These are phyloP conservation scores for Candida boidinii DNA, from an alignment of 805 yeast species.

Conservation along the genomic window DNA sequence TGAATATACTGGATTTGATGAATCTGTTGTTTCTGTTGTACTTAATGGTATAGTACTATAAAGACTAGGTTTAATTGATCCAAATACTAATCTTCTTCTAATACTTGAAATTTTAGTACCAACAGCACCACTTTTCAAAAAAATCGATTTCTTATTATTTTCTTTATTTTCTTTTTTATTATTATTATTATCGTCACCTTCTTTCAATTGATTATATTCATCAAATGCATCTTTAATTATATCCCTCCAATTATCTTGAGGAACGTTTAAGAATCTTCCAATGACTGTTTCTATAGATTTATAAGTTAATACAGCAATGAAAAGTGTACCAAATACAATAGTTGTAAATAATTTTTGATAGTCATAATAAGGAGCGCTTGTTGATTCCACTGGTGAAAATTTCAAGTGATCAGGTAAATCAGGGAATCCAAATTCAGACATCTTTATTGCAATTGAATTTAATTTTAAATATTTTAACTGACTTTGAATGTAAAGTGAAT, in stretches of 20 bases:
- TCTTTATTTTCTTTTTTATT: conserved; percentile 12
- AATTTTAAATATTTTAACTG: too few species aligned
- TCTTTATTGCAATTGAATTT: too few species aligned
- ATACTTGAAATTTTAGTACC: conserved; percentile 19
- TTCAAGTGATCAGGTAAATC: too few species aligned
- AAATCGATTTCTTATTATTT: too few species aligned
- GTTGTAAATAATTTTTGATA: conserved; percentile 5
- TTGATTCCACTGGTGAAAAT: too few species aligned
- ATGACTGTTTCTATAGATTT: conserved; percentile 11
- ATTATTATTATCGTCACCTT: too few species aligned
- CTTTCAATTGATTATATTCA: too few species aligned
- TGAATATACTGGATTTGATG: conserved; percentile 5
- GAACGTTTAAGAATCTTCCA: conserved; percentile 17
- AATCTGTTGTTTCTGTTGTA: conserved; percentile 9
- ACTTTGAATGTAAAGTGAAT: too few species aligned
- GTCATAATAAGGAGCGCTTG: too few species aligned
- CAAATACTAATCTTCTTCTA: conserved; percentile 24
- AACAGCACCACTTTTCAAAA: too few species aligned
- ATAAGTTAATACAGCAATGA: conserved; percentile 9
- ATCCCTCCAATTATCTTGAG: conserved; percentile 20
- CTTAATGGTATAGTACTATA: conserved; percentile 26
- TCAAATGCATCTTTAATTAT: conserved; percentile 13
- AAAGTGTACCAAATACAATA: conserved; percentile 2
- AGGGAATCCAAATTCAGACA: too few species aligned
- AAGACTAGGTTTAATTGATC: conserved; percentile 19